phyloP scores from a whole-genome alignment of 352 stramenopile species.

The Phytophthora colocasiae region DNA sequence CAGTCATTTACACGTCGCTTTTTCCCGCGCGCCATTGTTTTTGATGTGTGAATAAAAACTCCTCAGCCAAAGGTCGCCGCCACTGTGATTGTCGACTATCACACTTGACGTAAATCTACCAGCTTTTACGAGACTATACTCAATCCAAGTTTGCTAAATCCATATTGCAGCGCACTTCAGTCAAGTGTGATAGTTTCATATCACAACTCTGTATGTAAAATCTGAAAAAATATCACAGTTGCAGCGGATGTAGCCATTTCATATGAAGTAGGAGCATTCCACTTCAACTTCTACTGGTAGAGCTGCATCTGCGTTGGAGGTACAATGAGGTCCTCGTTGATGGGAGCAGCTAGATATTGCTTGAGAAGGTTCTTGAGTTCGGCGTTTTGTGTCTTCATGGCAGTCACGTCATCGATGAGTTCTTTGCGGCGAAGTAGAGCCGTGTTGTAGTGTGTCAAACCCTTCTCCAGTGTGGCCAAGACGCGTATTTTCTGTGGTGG shows the following conservation, averaged over 20 bases:
- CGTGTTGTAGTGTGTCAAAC: slow-evolving; percentile 83
- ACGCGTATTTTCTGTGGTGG: slow-evolving; percentile 69
- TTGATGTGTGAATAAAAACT: too few relatives aligned
- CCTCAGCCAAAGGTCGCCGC: too few relatives aligned
- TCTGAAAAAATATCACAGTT: too few relatives aligned
- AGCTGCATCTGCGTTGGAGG: slow-evolving; percentile 86
- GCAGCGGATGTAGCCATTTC: slow-evolving; percentile 15
- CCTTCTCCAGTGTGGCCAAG: slow-evolving; percentile 88
- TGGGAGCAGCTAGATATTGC: slow-evolving; percentile 86
- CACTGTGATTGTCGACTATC: too few relatives aligned
- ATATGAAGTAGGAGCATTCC: slow-evolving; percentile 2
- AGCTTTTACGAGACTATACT: too few relatives aligned
- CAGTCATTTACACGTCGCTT: too few relatives aligned
- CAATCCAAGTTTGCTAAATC: too few relatives aligned
- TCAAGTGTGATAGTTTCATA: too few relatives aligned
- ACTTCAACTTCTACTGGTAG: slow-evolving; percentile 50
- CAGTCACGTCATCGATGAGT: slow-evolving; percentile 80
- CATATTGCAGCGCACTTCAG: too few relatives aligned
- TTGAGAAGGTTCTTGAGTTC: slow-evolving; percentile 92
- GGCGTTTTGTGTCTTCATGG: slow-evolving; percentile 84
- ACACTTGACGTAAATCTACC: too few relatives aligned
- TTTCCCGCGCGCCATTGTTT: too few relatives aligned
- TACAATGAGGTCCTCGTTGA: slow-evolving; percentile 88
- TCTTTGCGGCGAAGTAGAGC: slow-evolving; percentile 82
- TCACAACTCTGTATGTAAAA: too few relatives aligned